These are phyloP conservation scores for Ophiostoma triangulosporum DNA, from an alignment of 2,329 filamentous ascomycete genomes.

Conservation along the genomic window DNA sequence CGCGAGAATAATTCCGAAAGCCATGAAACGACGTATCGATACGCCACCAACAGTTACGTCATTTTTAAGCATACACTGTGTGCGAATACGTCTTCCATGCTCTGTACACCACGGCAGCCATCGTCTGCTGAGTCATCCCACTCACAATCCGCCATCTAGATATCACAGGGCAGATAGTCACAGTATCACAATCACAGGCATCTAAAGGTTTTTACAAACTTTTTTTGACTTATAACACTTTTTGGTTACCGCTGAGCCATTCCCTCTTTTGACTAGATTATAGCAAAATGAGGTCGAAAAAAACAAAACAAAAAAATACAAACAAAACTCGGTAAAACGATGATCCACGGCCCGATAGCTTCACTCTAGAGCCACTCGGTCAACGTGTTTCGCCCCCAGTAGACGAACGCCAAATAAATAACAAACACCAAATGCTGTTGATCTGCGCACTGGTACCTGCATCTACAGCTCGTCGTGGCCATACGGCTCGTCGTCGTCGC, in stretches of 20 bases:
- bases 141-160: no score
- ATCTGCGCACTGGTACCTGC: neutral
- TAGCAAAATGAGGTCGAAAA: neutral
- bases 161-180: neutral
- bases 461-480: slow-evolving; percentile 67
- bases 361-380: neutral
- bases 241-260: neutral
- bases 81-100: no score
- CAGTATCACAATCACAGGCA: no score
- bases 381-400: neutral
- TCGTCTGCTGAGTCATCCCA: no score
- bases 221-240: neutral
- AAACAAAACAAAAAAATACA: neutral
- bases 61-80: no score
- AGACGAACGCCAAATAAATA: neutral
- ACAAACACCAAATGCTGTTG: no score
- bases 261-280: neutral
- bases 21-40: no score
- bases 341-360: neutral
- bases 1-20: no score
- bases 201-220: neutral
- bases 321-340: neutral
- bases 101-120: no score
- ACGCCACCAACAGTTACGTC: neutral
- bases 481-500: slow-evolving; percentile 57